A percentile compares a stretch with the other conserved stretches of the same genome.
These are phyloP conservation scores for Cutaneotrichosporon sp. DNA, from an alignment of 1,284 basidiomycete species.

Conservation along the genomic window DNA sequence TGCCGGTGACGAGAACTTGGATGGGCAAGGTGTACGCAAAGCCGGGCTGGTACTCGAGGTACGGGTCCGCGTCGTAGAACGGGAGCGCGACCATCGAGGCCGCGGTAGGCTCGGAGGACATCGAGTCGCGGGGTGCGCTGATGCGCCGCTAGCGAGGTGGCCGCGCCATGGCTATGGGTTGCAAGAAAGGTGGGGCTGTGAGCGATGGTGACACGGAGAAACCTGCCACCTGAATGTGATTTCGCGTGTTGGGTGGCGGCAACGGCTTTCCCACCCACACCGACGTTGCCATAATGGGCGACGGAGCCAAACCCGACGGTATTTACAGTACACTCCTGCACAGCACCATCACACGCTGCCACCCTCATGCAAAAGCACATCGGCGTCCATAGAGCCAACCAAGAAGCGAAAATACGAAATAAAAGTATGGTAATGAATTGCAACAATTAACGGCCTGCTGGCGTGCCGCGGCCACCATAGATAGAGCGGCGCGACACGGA, in stretches of 20 bases:
- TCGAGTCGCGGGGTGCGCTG: no score
- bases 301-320: not conserved
- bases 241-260: not conserved
- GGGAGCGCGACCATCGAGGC: not conserved
- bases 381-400: not conserved
- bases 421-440: not conserved
- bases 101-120: no score
- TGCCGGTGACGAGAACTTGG: slow-evolving; percentile 80
- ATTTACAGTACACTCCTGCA: not conserved
- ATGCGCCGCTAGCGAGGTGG: not conserved
- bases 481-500: slow-evolving; percentile 7
- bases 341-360: no score
- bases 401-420: slow-evolving; percentile 2
- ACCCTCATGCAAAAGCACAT: not conserved
- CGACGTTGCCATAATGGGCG: not conserved
- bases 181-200: not conserved
- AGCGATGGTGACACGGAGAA: not conserved
- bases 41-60: slow-evolving; percentile 65
- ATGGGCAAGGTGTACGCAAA: slow-evolving; percentile 84
- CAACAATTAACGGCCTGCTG: not conserved
- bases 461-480: slow-evolving; percentile 11
- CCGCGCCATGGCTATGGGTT: not conserved
- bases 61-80: slow-evolving; percentile 56
- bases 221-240: no score
- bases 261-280: no score